phyloP scores from a whole-genome alignment of 177 flowering plant species.

The Vitis hybrid region DNA sequence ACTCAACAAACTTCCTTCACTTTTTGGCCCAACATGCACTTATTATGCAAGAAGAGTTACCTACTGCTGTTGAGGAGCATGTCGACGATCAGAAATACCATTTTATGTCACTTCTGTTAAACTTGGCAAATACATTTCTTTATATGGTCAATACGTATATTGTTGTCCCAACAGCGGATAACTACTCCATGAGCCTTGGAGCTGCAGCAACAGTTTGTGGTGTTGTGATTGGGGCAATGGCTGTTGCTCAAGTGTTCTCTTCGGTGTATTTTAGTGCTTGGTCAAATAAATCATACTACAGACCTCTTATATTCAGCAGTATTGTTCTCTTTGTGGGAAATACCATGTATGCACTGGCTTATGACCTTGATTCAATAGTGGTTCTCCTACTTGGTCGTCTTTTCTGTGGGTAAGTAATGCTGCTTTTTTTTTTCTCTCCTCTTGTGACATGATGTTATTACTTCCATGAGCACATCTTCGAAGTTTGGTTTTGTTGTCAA shows the following conservation, averaged over 20 bases:
- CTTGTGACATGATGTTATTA: not conserved
- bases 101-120: slow-evolving; percentile 65
- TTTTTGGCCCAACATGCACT: slow-evolving; percentile 72
- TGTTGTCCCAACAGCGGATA: slow-evolving; percentile 72
- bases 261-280: slow-evolving; percentile 76
- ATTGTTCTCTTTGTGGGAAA: slow-evolving; percentile 63
- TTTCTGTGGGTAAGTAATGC: slow-evolving; percentile 55
- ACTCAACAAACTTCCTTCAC: slow-evolving; percentile 68
- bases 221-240: slow-evolving; percentile 81
- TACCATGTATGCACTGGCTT: slow-evolving; percentile 64
- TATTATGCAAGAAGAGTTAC: slow-evolving; percentile 71
- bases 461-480: not conserved
- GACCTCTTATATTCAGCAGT: slow-evolving; percentile 72
- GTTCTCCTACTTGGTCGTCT: slow-evolving; percentile 67
- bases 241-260: slow-evolving; percentile 77
- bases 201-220: slow-evolving; percentile 76
- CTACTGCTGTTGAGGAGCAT: slow-evolving; percentile 49
- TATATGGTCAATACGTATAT: slow-evolving; percentile 76
- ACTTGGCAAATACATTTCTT: slow-evolving; percentile 65
- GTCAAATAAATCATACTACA: slow-evolving; percentile 72
- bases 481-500: no score
- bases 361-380: slow-evolving; percentile 51
- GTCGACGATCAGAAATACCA: slow-evolving; percentile 56
- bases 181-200: slow-evolving; percentile 70
- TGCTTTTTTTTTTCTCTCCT: slow-evolving; percentile 1